Base-by-base conservation (phyloP, 768 basidiomycete species). In the Tulasnella sp. region DNA sequence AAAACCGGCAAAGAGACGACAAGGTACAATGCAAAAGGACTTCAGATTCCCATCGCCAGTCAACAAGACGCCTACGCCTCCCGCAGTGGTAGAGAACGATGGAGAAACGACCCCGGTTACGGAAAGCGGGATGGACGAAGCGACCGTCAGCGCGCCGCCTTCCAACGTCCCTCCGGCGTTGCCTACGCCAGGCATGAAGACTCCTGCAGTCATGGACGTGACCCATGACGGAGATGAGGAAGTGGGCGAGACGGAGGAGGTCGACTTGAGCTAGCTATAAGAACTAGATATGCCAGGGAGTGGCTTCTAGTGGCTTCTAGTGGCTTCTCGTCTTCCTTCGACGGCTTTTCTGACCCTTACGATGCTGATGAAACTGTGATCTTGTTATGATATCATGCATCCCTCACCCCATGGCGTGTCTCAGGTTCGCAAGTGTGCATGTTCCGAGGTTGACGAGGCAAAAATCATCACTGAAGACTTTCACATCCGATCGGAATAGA, bases 141-240 rank as follows among this genome's bases (percentile, higher is more conserved):
- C 29, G 27, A 27, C 2, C 21, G 38, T 45, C 19, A 22, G 30
- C 22, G 38, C 41, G 49, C 34, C 21, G 25, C 53, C 80, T 19
- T 53, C 51, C 17, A 85, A 89, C 66, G 83, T 89, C 4, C 87
- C 85, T 2, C 82, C 87, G 25, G n/a, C n/a, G 42, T 21, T 42
- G 0, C 87, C 87, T 2, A 85, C 87, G 24, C 85, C 84, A 0
- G 76, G 86, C 12, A 83, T 85, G 67, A 87, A 90, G 71, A 84
- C 88, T 68, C 72, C 70, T 31, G 67, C 72, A 53, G 66, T 72
- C 62, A 71, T 70, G 60, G 65, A 56, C 8, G 65, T 70, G 19
- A 65, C 69, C 21, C 83, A 80, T 30, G 78, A 82, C 8, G 78
- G 69, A 0, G 85, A 86, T 38, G 86, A 86, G 53, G 87, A 88